Evolutionary conservation across 768 basidiomycete genomes (phyloP).

Genomic region (Fistulinella prunicolor): DNA sequence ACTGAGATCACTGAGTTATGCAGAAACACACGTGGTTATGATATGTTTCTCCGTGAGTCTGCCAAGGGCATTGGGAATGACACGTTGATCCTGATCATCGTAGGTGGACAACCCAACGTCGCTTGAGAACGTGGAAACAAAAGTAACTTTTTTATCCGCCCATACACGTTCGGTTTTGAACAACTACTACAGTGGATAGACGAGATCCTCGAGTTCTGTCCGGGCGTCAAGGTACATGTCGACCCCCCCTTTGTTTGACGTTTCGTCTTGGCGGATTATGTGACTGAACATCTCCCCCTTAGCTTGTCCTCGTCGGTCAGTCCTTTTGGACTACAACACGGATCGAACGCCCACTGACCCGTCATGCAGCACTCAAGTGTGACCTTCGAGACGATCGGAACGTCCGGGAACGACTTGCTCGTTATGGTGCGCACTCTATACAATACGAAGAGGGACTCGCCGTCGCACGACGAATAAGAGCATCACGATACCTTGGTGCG

Average conservation of each 20-base stretch:
- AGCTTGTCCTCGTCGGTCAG: slow-evolving; percentile 90
- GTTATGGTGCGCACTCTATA: slow-evolving; percentile 68
- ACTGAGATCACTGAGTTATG: slow-evolving; percentile 89
- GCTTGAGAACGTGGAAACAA: slow-evolving; percentile 92
- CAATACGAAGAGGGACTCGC: slow-evolving; percentile 92
- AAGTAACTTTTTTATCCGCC: slow-evolving; percentile 44
- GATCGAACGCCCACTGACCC: slow-evolving; percentile 9
- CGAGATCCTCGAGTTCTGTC: slow-evolving; percentile 89
- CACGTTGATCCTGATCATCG: background rate
- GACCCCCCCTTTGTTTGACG: background rate
- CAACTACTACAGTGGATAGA: slow-evolving; percentile 77
- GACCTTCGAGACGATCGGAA: slow-evolving; percentile 85
- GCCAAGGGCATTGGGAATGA: too few species aligned
- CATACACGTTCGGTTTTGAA: slow-evolving; percentile 1
- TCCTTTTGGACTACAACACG: slow-evolving; percentile 12
- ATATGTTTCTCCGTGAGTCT: slow-evolving; percentile 85
- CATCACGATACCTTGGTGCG: slow-evolving; percentile 87
- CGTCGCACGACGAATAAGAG: slow-evolving; percentile 86
- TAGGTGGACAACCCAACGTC: slow-evolving; percentile 95
- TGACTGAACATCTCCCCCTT: slow-evolving; percentile 2
- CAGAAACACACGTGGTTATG: slow-evolving; percentile 96
- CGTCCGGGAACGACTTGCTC: slow-evolving; percentile 67
- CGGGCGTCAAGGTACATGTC: slow-evolving; percentile 82
- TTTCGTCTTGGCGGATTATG: background rate
- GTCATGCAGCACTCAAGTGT: slow-evolving; percentile 79